Evolutionary conservation across 2,329 filamentous ascomycete genomes (phyloP).

Genomic region (Trichophyton rubrum): DNA sequence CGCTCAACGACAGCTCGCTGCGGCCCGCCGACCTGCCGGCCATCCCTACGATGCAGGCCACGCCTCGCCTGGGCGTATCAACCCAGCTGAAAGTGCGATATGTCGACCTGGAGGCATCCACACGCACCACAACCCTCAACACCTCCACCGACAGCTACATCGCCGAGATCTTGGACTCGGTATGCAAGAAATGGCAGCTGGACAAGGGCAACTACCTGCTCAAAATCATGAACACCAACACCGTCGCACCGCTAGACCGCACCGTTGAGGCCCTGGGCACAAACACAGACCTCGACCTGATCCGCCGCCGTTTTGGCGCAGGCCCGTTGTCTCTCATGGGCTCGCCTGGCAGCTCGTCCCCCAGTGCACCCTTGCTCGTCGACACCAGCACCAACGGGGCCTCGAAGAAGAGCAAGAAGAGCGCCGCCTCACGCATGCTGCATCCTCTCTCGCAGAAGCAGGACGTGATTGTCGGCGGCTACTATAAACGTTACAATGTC

Average conservation of each 20-base stretch:
- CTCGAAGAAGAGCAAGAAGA: slow-evolving; percentile 34
- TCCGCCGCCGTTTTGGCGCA: slow-evolving; percentile 50
- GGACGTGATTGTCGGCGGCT: slow-evolving; percentile 33
- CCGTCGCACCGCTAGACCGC: slow-evolving; percentile 50
- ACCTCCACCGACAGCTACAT: slow-evolving; percentile 55
- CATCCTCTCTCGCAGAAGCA: slow-evolving; percentile 38
- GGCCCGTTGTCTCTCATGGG: slow-evolving; percentile 44
- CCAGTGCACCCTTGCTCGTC: slow-evolving; percentile 52
- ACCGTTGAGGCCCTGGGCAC: slow-evolving; percentile 52
- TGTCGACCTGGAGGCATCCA: slow-evolving; percentile 46
- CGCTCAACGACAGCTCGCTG: slow-evolving; percentile 33
- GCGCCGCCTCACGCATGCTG: slow-evolving; percentile 23
- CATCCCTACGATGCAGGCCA: slow-evolving; percentile 34
- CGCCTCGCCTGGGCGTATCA: slow-evolving; percentile 44
- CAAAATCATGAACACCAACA: slow-evolving; percentile 51
- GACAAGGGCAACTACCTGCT: slow-evolving; percentile 52
- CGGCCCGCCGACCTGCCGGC: slow-evolving; percentile 36
- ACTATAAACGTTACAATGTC: slow-evolving; percentile 52
- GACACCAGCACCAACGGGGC: slow-evolving; percentile 21
- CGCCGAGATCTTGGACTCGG: slow-evolving; percentile 52
- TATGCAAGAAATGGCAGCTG: slow-evolving; percentile 50
- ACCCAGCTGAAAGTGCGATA: slow-evolving; percentile 50
- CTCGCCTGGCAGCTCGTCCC: slow-evolving; percentile 49
- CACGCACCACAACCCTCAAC: slow-evolving; percentile 41
- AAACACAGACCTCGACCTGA: slow-evolving; percentile 48